These are phyloP conservation scores for Omphalea diandra DNA, from an alignment of 441 rosid species.

Conservation along the genomic window DNA sequence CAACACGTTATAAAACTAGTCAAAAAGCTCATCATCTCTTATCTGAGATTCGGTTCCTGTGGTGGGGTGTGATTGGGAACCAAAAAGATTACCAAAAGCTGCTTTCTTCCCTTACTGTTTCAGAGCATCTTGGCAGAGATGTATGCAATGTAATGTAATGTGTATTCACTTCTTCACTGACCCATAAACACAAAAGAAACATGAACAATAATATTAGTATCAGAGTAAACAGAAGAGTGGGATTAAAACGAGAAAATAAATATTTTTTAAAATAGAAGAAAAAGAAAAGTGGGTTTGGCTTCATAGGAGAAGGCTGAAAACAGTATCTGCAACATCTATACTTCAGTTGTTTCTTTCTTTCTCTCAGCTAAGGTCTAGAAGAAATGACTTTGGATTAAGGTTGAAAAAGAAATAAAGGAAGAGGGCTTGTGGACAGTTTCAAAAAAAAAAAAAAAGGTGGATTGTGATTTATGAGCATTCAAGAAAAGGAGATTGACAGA, in stretches of 20 bases:
- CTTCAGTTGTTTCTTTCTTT: no score
- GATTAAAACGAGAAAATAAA: not conserved
- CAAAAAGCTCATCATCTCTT: slow-evolving; percentile 53
- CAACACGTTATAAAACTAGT: slow-evolving; percentile 25
- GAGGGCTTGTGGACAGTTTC: slow-evolving; percentile 9
- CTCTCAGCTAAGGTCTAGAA: slow-evolving; percentile 2
- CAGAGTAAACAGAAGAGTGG: not conserved
- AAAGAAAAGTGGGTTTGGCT: slow-evolving; percentile 8
- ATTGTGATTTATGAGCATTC: slow-evolving; percentile 21
- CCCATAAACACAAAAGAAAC: slow-evolving; percentile 20
- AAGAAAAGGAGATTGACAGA: slow-evolving; percentile 22
- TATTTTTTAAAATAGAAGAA: no score
- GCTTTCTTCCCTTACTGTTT: slow-evolving; percentile 33
- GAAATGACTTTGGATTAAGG: slow-evolving; percentile 21
- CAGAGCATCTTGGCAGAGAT: slow-evolving; percentile 50
- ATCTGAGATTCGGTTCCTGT: slow-evolving; percentile 60
- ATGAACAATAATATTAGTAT: slow-evolving; percentile 13
- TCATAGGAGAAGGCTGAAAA: slow-evolving; percentile 21
- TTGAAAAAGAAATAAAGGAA: slow-evolving; percentile 21
- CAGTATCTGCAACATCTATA: slow-evolving; percentile 29
- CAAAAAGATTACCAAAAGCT: slow-evolving; percentile 48
- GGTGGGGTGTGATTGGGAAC: slow-evolving; percentile 57
- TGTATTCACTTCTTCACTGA: slow-evolving; percentile 25
- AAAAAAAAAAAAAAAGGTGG: no score
- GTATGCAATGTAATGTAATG: slow-evolving; percentile 25